Percentiles rank a stretch among this genome's conserved stretches.
These are phyloP conservation scores for Delitschia confertaspora DNA, from an alignment of 495 filamentous ascomycete genomes.

Conservation along the genomic window DNA sequence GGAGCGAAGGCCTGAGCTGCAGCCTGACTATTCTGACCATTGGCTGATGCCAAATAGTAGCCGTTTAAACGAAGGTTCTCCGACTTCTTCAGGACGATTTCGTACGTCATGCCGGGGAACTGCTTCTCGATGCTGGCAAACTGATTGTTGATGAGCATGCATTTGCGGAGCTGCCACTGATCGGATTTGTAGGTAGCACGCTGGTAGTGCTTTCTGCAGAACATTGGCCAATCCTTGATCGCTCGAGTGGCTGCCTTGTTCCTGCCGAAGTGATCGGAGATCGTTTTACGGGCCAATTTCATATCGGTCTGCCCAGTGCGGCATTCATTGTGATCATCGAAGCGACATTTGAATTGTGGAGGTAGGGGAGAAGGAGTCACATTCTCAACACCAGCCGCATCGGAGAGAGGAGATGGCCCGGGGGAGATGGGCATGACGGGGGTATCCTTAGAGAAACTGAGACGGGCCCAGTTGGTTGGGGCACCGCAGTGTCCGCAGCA, in stretches of 20 bases:
- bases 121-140: conserved; percentile 21
- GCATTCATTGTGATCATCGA: conserved; percentile 14
- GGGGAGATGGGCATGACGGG: no score
- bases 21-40: neutral
- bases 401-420: no score
- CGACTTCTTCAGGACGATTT: conserved; percentile 20
- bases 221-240: conserved; percentile 20
- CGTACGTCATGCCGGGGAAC: conserved; percentile 21
- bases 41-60: conserved; percentile 8
- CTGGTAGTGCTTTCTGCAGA: conserved; percentile 29
- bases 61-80: conserved; percentile 18
- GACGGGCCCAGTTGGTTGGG: no score
- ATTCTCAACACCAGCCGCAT: no score
- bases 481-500: no score
- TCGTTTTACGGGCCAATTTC: conserved; percentile 21
- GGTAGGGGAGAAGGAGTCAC: no score
- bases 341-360: conserved; percentile 23
- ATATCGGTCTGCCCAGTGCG: conserved; percentile 21
- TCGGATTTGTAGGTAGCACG: conserved; percentile 20
- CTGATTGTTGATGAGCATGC: conserved; percentile 15
- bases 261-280: conserved; percentile 27
- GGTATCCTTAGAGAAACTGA: no score
- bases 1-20: neutral
- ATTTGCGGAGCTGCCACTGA: conserved; percentile 20
- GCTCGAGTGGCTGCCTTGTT: conserved; percentile 26